These are phyloP conservation scores for Solanum infundibuliforme DNA, from an alignment of 257 asterid genomes.

Conservation along the genomic window DNA sequence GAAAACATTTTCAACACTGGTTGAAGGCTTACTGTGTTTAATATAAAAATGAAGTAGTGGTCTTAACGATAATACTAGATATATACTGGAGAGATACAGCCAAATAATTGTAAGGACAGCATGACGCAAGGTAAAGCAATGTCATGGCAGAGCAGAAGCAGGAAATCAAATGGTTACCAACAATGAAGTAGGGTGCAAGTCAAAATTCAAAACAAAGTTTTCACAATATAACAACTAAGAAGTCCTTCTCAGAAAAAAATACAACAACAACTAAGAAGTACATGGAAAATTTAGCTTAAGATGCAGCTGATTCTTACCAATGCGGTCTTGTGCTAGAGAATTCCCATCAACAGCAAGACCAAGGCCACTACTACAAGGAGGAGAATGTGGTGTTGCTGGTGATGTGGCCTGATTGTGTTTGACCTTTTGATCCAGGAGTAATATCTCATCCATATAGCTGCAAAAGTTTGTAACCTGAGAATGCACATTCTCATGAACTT, in stretches of 20 bases:
- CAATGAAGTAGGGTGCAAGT: neutral
- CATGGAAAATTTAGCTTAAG: neutral
- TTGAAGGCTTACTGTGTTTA: neutral
- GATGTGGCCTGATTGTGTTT: slow-evolving; percentile 8
- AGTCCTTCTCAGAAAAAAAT: neutral
- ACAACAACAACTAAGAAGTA: neutral
- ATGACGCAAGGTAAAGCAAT: neutral
- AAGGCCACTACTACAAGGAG: slow-evolving; percentile 57
- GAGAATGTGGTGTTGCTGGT: slow-evolving; percentile 19
- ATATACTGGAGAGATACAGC: neutral
- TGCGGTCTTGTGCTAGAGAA: slow-evolving; percentile 14
- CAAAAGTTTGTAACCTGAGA: slow-evolving; percentile 44
- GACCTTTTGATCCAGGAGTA: slow-evolving; percentile 40
- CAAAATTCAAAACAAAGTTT: neutral
- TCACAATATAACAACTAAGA: neutral
- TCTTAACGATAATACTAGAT: neutral
- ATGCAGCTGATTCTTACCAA: slow-evolving; percentile 29
- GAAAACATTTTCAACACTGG: neutral
- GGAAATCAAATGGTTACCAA: neutral
- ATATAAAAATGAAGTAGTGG: neutral
- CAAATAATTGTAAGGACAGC: neutral
- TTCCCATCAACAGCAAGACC: slow-evolving; percentile 63
- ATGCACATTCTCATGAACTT: slow-evolving; percentile 87
- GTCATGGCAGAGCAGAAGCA: neutral
- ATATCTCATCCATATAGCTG: slow-evolving; percentile 57